Percentiles rank a stretch among this genome's conserved stretches.
phyloP scores from a whole-genome alignment of 1,284 basidiomycete species.

The Leccinum pachyderme region DNA sequence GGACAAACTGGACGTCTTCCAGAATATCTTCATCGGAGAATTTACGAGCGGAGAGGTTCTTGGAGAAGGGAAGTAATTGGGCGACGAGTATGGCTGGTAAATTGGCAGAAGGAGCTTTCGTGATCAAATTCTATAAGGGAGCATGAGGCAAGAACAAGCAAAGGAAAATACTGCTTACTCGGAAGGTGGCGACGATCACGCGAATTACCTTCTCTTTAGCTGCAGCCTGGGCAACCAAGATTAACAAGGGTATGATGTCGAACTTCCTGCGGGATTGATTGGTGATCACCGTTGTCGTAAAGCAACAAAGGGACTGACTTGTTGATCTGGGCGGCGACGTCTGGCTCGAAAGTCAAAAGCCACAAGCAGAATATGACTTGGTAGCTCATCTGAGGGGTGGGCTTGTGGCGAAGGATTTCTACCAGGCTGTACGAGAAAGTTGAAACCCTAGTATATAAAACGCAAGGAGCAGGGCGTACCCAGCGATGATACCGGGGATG shows the following conservation, averaged over 20 bases:
- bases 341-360: slow-evolving; percentile 89
- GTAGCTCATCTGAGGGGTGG: slow-evolving; percentile 92
- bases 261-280: slow-evolving; percentile 59
- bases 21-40: slow-evolving; percentile 94
- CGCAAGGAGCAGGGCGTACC: slow-evolving; percentile 40
- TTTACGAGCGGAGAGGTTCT: slow-evolving; percentile 82
- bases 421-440: slow-evolving; percentile 52
- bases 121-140: slow-evolving; percentile 73
- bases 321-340: slow-evolving; percentile 84
- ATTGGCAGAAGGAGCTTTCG: slow-evolving; percentile 79
- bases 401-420: slow-evolving; percentile 73
- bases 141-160: slow-evolving; percentile 2
- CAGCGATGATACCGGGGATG: slow-evolving; percentile 62
- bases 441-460: neutral
- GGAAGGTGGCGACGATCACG: slow-evolving; percentile 91
- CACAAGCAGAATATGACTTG: slow-evolving; percentile 92
- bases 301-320: slow-evolving; percentile 40
- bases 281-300: neutral
- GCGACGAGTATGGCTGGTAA: slow-evolving; percentile 91
- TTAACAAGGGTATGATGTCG: slow-evolving; percentile 86
- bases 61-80: slow-evolving; percentile 82
- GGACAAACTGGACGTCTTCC: slow-evolving; percentile 87
- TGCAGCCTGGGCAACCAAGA: slow-evolving; percentile 83
- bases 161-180: slow-evolving; percentile 44
- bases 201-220: slow-evolving; percentile 98